phyloP scores from a whole-genome alignment of 164 flowering plant genomes.

The Piper betle region DNA sequence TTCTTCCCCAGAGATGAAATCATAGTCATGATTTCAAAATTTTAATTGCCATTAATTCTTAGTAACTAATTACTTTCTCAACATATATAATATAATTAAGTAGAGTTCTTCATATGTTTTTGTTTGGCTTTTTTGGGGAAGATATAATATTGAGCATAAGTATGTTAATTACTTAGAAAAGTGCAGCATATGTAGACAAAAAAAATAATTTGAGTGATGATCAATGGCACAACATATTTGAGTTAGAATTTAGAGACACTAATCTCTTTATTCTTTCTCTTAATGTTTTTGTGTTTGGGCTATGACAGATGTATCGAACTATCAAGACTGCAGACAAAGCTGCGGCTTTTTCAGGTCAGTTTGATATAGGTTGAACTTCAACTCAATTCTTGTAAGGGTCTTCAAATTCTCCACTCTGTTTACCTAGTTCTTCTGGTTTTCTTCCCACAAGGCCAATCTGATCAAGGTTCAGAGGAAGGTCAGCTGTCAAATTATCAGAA shows the following conservation, averaged over 20 bases:
- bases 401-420: neutral
- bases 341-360: slow-evolving; percentile 65
- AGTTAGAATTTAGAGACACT: neutral
- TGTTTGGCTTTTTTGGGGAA: too few species aligned
- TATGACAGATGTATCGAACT: slow-evolving; percentile 73
- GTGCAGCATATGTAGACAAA: too few species aligned
- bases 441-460: slow-evolving; percentile 34
- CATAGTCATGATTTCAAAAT: slow-evolving; percentile 5
- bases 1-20: neutral
- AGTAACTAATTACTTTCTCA: slow-evolving; percentile 28
- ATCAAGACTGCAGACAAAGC: slow-evolving; percentile 71
- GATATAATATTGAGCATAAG: too few species aligned
- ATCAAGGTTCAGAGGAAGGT: slow-evolving; percentile 51
- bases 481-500: slow-evolving; percentile 11
- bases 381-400: slow-evolving; percentile 6
- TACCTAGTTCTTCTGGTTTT: neutral
- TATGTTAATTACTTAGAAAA: too few species aligned
- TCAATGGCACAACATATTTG: too few species aligned
- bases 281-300: slow-evolving; percentile 4
- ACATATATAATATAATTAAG: slow-evolving; percentile 21
- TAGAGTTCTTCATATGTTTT: too few species aligned
- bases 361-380: slow-evolving; percentile 23
- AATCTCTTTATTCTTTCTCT: slow-evolving; percentile 1
- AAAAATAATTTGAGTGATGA: too few species aligned
- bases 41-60: slow-evolving; percentile 35